These are phyloP conservation scores for Catharanthus roseus DNA, from an alignment of 257 asterid species.

Conservation along the genomic window DNA sequence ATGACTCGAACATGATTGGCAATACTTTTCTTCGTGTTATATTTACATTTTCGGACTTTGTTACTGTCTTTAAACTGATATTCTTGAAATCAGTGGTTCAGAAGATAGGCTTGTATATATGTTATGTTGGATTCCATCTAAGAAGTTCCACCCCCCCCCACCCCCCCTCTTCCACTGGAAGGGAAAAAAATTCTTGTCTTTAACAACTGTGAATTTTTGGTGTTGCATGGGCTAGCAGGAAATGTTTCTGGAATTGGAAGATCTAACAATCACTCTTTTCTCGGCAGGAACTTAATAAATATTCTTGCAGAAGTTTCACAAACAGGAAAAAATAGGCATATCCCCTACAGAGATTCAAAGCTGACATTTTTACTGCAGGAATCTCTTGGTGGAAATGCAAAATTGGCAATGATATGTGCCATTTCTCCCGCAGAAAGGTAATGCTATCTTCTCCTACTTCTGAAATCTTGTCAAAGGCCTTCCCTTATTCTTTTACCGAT, in stretches of 20 bases:
- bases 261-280: constrained; percentile 14
- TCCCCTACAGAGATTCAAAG: constrained; percentile 97
- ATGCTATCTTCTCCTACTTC: constrained; percentile 11
- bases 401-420: constrained; percentile 96
- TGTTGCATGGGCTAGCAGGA: too few relatives aligned
- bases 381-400: constrained; percentile 97
- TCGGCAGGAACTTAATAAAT: constrained; percentile 82
- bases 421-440: constrained; percentile 89
- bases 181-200: too few relatives aligned
- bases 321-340: constrained; percentile 93
- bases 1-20: not conserved
- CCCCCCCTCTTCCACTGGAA: too few relatives aligned
- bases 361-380: constrained; percentile 94
- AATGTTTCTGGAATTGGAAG: too few relatives aligned
- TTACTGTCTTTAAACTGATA: too few relatives aligned
- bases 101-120: too few relatives aligned
- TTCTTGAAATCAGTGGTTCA: too few relatives aligned
- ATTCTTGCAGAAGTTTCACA: constrained; percentile 96
- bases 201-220: too few relatives aligned
- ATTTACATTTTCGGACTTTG: too few relatives aligned
- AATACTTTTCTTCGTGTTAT: not conserved
- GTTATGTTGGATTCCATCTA: too few relatives aligned
- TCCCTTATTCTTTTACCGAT: not conserved
- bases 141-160: too few relatives aligned
- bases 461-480: constrained; percentile 9